Conservation (phyloP, 2,329 filamentous ascomycete genomes). For the Apiospora koreana region DNA sequence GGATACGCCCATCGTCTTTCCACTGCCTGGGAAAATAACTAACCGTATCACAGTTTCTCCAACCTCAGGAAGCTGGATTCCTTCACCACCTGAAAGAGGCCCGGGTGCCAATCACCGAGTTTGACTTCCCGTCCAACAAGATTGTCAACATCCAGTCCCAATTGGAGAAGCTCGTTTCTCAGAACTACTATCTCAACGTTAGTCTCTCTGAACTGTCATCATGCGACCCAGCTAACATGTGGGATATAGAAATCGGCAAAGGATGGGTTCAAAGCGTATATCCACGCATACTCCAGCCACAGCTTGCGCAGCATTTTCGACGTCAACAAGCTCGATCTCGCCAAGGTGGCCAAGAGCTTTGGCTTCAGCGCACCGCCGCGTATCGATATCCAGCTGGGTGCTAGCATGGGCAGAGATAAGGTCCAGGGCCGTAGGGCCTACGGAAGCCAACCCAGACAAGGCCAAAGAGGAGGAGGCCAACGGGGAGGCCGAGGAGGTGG, state of each 20-base stretch:
- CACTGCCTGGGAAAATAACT: background rate
- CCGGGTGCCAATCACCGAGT: constrained; percentile 91
- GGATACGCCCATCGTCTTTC: too few species aligned
- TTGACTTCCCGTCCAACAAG: constrained; percentile 91
- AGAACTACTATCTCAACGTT: constrained; percentile 98
- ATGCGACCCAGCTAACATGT: background rate
- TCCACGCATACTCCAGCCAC: constrained; percentile 93
- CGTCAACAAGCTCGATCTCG: constrained; percentile 77
- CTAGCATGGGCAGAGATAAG: constrained; percentile 74
- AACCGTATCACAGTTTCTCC: constrained; percentile 62
- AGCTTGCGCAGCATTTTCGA: constrained; percentile 82
- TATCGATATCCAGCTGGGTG: constrained; percentile 76
- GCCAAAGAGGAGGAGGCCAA: background rate
- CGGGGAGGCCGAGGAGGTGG: background rate
- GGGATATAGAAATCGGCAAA: constrained; percentile 46
- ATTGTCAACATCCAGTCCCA: constrained; percentile 89
- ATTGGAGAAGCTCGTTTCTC: constrained; percentile 88
- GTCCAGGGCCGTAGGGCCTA: constrained; percentile 66
- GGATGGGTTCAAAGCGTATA: constrained; percentile 82
- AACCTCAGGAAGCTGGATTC: constrained; percentile 91
- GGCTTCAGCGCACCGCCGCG: constrained; percentile 77
- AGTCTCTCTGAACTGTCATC: constrained; percentile 29
- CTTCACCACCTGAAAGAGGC: constrained; percentile 88
- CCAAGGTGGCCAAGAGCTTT: constrained; percentile 83
- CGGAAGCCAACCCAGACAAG: constrained; percentile 75